These are phyloP conservation scores for Lepidium aucheri DNA, from an alignment of 345 rosid species.

Conservation along the genomic window DNA sequence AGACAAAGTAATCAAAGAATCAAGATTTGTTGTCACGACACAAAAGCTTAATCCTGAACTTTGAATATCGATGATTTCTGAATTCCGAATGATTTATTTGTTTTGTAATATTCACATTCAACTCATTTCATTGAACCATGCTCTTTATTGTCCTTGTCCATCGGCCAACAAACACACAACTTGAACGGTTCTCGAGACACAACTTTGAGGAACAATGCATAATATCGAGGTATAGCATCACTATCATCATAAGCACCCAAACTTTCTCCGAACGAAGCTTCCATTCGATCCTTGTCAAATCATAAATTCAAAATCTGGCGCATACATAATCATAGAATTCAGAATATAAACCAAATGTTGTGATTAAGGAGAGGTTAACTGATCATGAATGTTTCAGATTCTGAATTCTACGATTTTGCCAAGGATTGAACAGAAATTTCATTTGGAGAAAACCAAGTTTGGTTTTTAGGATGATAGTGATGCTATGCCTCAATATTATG, in stretches of 20 bases:
- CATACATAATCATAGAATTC: too few species aligned
- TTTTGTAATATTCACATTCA: too few species aligned
- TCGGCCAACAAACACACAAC: slow-evolving; percentile 58
- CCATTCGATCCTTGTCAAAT: slow-evolving; percentile 16
- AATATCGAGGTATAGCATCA: slow-evolving; percentile 65
- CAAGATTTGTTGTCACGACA: too few species aligned
- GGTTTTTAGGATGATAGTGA: slow-evolving; percentile 58
- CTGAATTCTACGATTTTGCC: slow-evolving; percentile 66
- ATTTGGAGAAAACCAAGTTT: slow-evolving; percentile 45
- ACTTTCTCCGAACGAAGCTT: slow-evolving; percentile 37
- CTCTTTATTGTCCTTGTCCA: too few species aligned
- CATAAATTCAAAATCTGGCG: neutral
- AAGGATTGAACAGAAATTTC: slow-evolving; percentile 41
- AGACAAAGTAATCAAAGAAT: too few species aligned
- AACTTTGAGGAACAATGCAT: slow-evolving; percentile 49
- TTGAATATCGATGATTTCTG: slow-evolving; percentile 36
- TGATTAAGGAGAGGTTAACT: neutral
- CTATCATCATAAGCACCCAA: slow-evolving; percentile 48
- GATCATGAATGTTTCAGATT: slow-evolving; percentile 45
- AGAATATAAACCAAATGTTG: slow-evolving; percentile 1
- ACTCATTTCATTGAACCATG: too few species aligned
- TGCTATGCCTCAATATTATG: slow-evolving; percentile 67
- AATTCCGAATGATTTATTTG: slow-evolving; percentile 19
- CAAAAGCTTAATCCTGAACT: slow-evolving; percentile 31
- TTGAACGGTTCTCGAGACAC: slow-evolving; percentile 49